Evolutionary conservation across 805 yeast genomes (phyloP).

Genomic region (Sungouiozyma ichnusensis): DNA sequence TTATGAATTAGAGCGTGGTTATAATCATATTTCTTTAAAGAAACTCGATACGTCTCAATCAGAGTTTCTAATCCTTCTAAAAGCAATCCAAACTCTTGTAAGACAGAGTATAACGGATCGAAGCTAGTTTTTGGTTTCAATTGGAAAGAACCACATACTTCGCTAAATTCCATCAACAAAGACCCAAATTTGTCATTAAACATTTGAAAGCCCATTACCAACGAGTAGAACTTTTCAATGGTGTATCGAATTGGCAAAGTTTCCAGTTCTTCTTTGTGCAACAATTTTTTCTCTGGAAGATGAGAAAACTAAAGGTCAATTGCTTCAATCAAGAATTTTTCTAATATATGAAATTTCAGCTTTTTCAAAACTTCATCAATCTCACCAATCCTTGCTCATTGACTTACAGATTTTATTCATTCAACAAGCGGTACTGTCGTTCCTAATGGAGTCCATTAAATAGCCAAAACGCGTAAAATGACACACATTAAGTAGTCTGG

Average conservation of each 20-base stretch:
- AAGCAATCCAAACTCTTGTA: background rate
- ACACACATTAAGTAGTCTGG: background rate
- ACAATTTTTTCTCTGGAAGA: background rate
- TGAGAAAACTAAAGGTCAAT: too few species aligned
- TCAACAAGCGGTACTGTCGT: background rate
- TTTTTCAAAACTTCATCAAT: too few species aligned
- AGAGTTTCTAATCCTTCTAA: background rate
- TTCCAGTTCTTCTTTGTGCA: background rate
- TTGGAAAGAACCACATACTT: conserved; percentile 1
- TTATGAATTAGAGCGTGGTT: background rate
- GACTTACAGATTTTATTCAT: background rate
- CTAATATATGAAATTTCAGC: too few species aligned
- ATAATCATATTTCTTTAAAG: background rate
- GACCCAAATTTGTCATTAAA: background rate
- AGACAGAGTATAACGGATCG: conserved; percentile 3
- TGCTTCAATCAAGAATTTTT: too few species aligned
- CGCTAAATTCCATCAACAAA: background rate
- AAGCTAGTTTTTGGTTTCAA: conserved; percentile 4
- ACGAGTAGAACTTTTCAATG: background rate
- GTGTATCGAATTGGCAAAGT: background rate
- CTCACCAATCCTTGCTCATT: background rate
- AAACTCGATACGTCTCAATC: background rate
- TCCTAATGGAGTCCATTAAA: background rate
- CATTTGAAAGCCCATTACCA: background rate
- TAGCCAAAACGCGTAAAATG: background rate